A percentile compares a stretch with the other conserved stretches of the same genome.
These are phyloP conservation scores for Cylindricascospora bacillispora DNA, from an alignment of 1,139 yeast genomes.

Conservation along the genomic window DNA sequence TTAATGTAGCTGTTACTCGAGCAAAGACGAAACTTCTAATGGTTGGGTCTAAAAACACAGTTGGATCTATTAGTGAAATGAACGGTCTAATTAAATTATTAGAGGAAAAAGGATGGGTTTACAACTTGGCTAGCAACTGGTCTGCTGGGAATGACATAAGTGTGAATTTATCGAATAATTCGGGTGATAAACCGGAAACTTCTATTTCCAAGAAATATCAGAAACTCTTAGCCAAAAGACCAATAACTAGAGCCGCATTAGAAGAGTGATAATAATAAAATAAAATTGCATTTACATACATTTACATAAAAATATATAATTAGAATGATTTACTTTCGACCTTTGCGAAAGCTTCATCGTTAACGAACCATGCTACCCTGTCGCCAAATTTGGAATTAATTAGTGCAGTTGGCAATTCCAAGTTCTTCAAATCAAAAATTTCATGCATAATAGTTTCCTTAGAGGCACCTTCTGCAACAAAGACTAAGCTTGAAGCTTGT, in stretches of 20 bases:
- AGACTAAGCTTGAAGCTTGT: constrained; percentile 55
- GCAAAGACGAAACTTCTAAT: constrained; percentile 75
- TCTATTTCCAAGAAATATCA: neutral
- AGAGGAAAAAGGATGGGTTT: constrained; percentile 51
- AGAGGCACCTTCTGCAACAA: constrained; percentile 82
- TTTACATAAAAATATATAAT: neutral
- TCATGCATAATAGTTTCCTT: constrained; percentile 64
- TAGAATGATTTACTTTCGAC: constrained; percentile 7
- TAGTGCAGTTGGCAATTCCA: constrained; percentile 55
- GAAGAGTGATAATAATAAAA: constrained; percentile 4
- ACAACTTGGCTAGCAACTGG: constrained; percentile 20
- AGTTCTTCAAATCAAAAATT: constrained; percentile 45
- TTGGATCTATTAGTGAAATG: constrained; percentile 43
- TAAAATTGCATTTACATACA: neutral
- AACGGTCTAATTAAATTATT: constrained; percentile 51
- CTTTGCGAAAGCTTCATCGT: constrained; percentile 47
- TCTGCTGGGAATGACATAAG: constrained; percentile 10
- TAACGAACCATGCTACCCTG: constrained; percentile 70
- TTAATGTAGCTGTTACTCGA: constrained; percentile 89
- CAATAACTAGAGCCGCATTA: constrained; percentile 10
- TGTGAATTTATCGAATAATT: no score
- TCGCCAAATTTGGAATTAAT: constrained; percentile 41
- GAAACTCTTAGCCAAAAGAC: constrained; percentile 9
- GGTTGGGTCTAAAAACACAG: constrained; percentile 62
- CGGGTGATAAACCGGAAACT: no score